Evolutionary conservation across 2,329 filamentous ascomycete genomes (phyloP), one percentile per base, ranked within the genome.

Genomic region (Cryoendolithus antarcticus): DNA sequence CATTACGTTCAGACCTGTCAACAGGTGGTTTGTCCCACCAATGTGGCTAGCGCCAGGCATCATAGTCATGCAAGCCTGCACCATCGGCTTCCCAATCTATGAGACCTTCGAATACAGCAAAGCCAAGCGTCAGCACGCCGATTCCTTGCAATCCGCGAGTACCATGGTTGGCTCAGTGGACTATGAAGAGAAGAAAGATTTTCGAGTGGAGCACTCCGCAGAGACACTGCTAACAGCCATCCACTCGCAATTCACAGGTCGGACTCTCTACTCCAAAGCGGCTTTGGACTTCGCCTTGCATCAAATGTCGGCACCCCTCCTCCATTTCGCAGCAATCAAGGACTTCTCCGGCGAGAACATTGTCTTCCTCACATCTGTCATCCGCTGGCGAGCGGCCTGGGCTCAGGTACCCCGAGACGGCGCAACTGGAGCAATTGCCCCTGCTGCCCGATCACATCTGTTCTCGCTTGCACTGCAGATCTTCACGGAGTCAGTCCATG

Each of bases 321-420:
- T 78, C 40, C 60, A 74, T 38, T 83, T 80, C 53, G 77, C 79
- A 0, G 77, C 77, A 0, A 63, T 73, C 1, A 67, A 71, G 29
- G 79, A 82, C 48, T 82, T 82, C 52, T 81, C 77, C 0, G 78
- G 77, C 9, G 79, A 83, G 55, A 83, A 83, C 52, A 77, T 82
- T 46, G 71, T 77, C 34, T 82, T 82, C 55, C 59, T 82, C 4
- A 72, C 68, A 6, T 62, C 66, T 31, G 69, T 80, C 6, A 62
- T 66, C 2, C 65, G 69, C 41, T 81, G 39, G 44, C 44, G 35
- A 33, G 39, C 46, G 44, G 41, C 46, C 8, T 42, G 42, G 46
- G 11, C 37, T 9, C 32, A 39, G 12, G 40, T 44, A 34, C 41
- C 48, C 6, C 38, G 42, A 12, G 24, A 44, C 7, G 21, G 42